Evolutionary conservation across 306 rosid species (phyloP), one percentile per base, ranked within the genome.

Genomic region (Argentina anserina): DNA sequence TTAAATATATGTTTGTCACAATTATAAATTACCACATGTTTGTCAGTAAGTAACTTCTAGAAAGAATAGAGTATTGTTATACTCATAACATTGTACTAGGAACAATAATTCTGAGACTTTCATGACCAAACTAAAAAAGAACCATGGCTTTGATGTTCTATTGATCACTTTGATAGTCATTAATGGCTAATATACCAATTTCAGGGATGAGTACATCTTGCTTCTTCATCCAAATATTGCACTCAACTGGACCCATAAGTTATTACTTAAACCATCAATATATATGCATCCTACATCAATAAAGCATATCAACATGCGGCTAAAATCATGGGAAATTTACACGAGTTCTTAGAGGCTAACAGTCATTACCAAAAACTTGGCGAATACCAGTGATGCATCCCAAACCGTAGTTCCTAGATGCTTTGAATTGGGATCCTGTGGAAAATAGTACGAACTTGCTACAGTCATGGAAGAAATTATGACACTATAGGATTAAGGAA

Each of bases 301-400:
- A 29, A 46, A 26, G 25, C 33, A 2, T 10, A 31, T 50, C 26
- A 63, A 70, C 23, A 74, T 61, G 12, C 17, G 40, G 18, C 25
- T 34, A 76, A 61, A 63, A n/a, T 47, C 3, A 39, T 8, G 41
- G 7, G 46, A 64, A 59, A 26, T 58, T 50, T 76, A 50, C 55
- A 25, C 47, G 65, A 76, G 75, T 69, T 52, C 34, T 55, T 4
- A 26, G 72, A 49, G 74, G 76, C 65, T 65, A 53, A 47, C 36
- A 67, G 61, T 67, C 78, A 81, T 78, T 86, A 93, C 97, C 82
- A 93, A 90, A 86, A 85, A 93, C 81, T 91, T 93, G 78, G 55
- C 85, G 55, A 93, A 89, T 17, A 90, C 98, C 72, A 93, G 90
- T 79, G 98, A 93, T 28, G 98, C 97, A 81, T 93, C 97, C 98